phyloP scores from a whole-genome alignment of 2,329 filamentous ascomycete species.

The Botrytis tulipae region DNA sequence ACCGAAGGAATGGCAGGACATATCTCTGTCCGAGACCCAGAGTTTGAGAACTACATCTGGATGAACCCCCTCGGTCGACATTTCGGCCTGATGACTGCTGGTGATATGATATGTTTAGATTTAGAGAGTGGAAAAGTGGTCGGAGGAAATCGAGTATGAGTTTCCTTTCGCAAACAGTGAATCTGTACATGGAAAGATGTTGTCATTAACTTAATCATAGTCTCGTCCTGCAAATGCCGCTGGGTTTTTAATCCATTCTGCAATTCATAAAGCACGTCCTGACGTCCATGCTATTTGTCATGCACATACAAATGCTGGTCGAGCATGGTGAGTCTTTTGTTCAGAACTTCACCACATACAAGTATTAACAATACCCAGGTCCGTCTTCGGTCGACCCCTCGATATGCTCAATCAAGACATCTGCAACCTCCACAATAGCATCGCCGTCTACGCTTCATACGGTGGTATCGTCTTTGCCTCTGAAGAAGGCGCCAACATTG shows the following conservation, averaged over 20 bases:
- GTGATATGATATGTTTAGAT: slow-evolving; percentile 66
- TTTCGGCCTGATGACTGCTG: slow-evolving; percentile 62
- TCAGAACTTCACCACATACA: background rate
- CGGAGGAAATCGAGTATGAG: slow-evolving; percentile 53
- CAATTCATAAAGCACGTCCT: slow-evolving; percentile 63
- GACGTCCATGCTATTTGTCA: slow-evolving; percentile 68
- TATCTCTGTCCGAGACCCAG: slow-evolving; percentile 66
- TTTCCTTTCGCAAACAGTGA: background rate
- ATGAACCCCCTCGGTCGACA: slow-evolving; percentile 65
- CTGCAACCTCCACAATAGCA: slow-evolving; percentile 62
- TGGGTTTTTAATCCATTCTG: slow-evolving; percentile 68
- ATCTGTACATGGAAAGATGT: too few relatives aligned
- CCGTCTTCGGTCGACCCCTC: slow-evolving; percentile 59
- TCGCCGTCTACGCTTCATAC: slow-evolving; percentile 64
- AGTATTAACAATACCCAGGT: slow-evolving; percentile 51
- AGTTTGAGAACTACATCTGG: slow-evolving; percentile 62
- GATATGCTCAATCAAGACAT: slow-evolving; percentile 72
- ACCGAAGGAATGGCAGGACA: slow-evolving; percentile 69
- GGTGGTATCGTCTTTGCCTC: slow-evolving; percentile 61
- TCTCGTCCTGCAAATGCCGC: slow-evolving; percentile 62
- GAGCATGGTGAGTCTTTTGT: slow-evolving; percentile 34
- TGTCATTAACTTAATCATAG: slow-evolving; percentile 19
- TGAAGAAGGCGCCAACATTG: slow-evolving; percentile 65
- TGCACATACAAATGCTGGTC: slow-evolving; percentile 63
- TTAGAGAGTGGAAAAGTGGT: slow-evolving; percentile 57